Base-by-base conservation (phyloP, 2,329 filamentous ascomycete species). In the Botrytis aclada region DNA sequence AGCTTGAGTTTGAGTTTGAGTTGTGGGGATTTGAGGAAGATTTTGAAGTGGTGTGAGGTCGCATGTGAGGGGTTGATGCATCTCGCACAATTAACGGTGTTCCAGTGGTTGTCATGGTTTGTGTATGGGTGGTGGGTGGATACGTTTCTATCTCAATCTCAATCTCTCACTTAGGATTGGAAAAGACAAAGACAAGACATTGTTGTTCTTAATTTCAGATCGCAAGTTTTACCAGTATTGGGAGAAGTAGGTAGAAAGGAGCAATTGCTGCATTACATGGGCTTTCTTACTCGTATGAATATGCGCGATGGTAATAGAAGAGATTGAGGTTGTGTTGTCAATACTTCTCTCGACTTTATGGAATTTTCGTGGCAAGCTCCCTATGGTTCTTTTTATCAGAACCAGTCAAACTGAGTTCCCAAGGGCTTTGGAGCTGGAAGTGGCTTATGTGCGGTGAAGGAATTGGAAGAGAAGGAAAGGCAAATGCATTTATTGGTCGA, bases 361-460 rank as follows among this genome's bases (percentile, higher is more conserved):
- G n/a, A 29, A n/a, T 39, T 72, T 71, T 67, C 70, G 70, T 72
- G 70, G 70, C 70, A 34, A 39, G 29, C 51, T 47, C 64, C 54
- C 70, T 58, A 72, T 72, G 70, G 70, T 67, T 45, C 61, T 18
- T 37, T 66, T 56, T 65, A 54, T 37, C 7, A 51, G 43, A 45
- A 20, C 61, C 61, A 64, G 61, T 45, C 61, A 64, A 64, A 41
- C 4, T 18, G 61, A 22, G 39, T 14, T 22, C 39, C 61, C 7
- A 22, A 45, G n/a, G 8, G 3, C 2, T 74, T 8, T 65, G 25
- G 74, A 72, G 63, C 78, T 76, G 63, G 77, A 77, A n/a, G 74
- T 75, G 54, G 78, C 78, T 67, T 74, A 74, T 45, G 77, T 71
- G 58, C 66, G 72, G 75, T 77, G 77, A 45, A 74, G 69, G 66